Evolutionary conservation across 2,329 filamentous ascomycete species (phyloP), one percentile per base, ranked within the genome.

Genomic region (Penicillium janthinellum): DNA sequence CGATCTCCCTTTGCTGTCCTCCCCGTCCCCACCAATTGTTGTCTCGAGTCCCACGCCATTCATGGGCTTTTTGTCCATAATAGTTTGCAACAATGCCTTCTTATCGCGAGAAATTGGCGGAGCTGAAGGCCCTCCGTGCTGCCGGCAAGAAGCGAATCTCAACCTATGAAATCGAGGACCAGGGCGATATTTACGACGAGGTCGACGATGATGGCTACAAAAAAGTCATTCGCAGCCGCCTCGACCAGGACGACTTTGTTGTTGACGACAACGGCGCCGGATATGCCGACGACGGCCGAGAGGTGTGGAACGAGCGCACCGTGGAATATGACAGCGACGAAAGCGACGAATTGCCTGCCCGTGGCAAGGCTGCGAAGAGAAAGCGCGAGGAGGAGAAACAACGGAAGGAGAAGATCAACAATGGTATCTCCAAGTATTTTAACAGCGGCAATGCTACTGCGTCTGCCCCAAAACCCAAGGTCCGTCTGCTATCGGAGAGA

Each of bases 131-230:
- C 73, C 86, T 96, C 67, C 90, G 92, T 72, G 87, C 91, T 70
- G 87, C 92, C 56, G 95, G 95, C 78, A 96, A 96, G 83, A 97
- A 95, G 78, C 89, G 89, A 66, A 88, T 96, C 65, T 90, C 92
- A 70, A 87, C 85, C 60, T 99, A 98, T 80, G 83, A 96, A 77
- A 86, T 97, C 62, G 86, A 92, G 69, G 89, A 98, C 63, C 90
- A 91, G 69, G 86, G 89, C 65, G 87, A 91, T 67, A 82, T 99
- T 47, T 99, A 98, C 79, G 95, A 98, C 64, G 93, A 96, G 71
- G 92, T 99, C 50, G 93, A 98, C 72, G 95, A 99, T 71, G 94
- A 95, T 71, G 90, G 91, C 54, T 99, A 99, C 83, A 97, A 97
- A 81, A 96, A 96, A 75, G 89, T 98, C 66, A 92, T 99, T 14